Evolutionary conservation across 2,329 filamentous ascomycete species (phyloP), one percentile per base, ranked within the genome.

Genomic region (Colletotrichum euphorbiae): DNA sequence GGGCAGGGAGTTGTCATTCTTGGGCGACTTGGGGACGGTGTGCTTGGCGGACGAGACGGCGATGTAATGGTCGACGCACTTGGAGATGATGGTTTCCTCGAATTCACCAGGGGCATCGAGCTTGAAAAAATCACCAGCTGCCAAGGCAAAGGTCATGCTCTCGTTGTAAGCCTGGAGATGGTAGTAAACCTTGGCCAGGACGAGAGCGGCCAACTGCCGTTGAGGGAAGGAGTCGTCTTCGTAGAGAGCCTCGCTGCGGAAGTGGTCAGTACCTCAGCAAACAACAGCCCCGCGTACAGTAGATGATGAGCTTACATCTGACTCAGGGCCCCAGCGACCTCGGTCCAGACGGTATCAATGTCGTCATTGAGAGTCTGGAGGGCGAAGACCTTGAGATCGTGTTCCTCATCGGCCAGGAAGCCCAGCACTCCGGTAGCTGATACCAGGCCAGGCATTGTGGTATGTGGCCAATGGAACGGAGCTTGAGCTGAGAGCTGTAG

Each of bases 121-220:
- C 83, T 97, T 93, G 85, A 99, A 98, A 56, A 97, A 90, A 78
- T 98, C 93, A 69, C 96, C 96, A 24, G 96, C 94, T 67, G 94
- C 94, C 51, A 99, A 89, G 71, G 96, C 96, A 80, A 99, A 98
- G 59, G 93, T 92, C 95, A 99, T 98, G 81, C 95, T 98, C 84
- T 99, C 96, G 78, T 98, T 96, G 84, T 99, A 99, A 79, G 96
- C 96, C 82, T 98, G 94, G 60, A 99, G 90, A 78, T 99, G 96
- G 78, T 98, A 99, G 84, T 98, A 99, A 73, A 98, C 94, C 86
- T 99, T 99, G 74, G 96, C 92, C 48, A 97, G 92, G 62, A 99
- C 94, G 56, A 99, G 87, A 61, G 96, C 96, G 62, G 96, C 96
- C 64, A 99, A 90, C 79, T 96, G 93, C 76, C 95, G 93, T 80